Conservation (phyloP, 257 asterid species). For the Ilex asprella region DNA sequence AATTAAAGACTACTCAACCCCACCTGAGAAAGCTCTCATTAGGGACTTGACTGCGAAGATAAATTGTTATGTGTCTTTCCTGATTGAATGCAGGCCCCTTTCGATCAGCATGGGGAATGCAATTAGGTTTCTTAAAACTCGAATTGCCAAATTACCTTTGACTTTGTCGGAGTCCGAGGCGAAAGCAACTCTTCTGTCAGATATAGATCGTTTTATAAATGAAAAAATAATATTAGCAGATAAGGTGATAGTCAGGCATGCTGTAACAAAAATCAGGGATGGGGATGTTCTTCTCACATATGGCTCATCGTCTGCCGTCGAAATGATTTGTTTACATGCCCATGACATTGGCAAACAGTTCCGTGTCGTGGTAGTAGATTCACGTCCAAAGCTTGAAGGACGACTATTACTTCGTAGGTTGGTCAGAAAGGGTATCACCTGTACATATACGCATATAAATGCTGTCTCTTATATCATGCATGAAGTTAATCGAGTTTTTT, state of each 20-base stretch:
- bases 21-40: constrained; percentile 64
- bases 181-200: constrained; percentile 55
- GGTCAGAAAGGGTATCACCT: constrained; percentile 67
- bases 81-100: constrained; percentile 84
- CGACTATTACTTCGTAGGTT: constrained; percentile 70
- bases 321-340: constrained; percentile 68
- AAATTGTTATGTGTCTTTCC: constrained; percentile 56
- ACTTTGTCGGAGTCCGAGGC: constrained; percentile 76
- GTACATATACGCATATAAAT: constrained; percentile 80
- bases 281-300: constrained; percentile 88
- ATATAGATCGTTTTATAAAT: constrained; percentile 51
- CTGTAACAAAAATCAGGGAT: constrained; percentile 74
- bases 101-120: constrained; percentile 93
- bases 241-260: constrained; percentile 76
- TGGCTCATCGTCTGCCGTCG: constrained; percentile 79
- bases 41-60: constrained; percentile 75
- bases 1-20: constrained; percentile 68
- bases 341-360: constrained; percentile 79
- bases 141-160: constrained; percentile 50
- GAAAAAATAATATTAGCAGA: constrained; percentile 79
- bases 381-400: constrained; percentile 92
- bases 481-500: constrained; percentile 68
- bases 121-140: constrained; percentile 70
- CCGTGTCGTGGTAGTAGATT: constrained; percentile 75
- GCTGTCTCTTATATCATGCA: constrained; percentile 83